Evolutionary conservation across 257 asterid genomes (phyloP).

Genomic region (Misopates orontium): DNA sequence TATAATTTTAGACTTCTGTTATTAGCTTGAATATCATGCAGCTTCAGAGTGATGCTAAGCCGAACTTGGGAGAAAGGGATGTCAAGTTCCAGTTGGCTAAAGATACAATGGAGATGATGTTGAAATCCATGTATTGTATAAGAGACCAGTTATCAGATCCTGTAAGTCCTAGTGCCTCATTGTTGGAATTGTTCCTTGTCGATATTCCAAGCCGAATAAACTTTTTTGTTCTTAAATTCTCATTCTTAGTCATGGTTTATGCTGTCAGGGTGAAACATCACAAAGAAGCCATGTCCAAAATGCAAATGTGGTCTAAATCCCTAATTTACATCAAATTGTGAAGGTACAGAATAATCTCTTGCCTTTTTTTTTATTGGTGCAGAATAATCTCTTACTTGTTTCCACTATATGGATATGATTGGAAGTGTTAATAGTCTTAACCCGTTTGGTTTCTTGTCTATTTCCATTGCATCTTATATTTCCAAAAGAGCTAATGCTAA

Average conservation of each 20-base stretch:
- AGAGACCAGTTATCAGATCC: constrained; percentile 43
- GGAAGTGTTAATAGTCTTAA: background rate
- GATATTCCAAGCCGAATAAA: background rate
- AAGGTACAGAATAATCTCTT: constrained; percentile 27
- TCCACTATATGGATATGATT: background rate
- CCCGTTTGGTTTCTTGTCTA: background rate
- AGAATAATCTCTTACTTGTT: background rate
- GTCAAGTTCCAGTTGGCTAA: constrained; percentile 53
- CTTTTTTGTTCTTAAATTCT: background rate
- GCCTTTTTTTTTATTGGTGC: too few species aligned
- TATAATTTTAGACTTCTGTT: constrained; percentile 17
- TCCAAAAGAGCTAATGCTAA: too few species aligned
- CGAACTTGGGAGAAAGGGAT: constrained; percentile 35
- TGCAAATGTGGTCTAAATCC: constrained; percentile 28
- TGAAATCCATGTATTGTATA: constrained; percentile 58
- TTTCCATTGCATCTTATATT: too few species aligned
- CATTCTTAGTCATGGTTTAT: constrained; percentile 7
- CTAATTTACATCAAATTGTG: constrained; percentile 2
- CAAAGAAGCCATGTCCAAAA: constrained; percentile 18
- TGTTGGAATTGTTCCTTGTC: constrained; percentile 14
- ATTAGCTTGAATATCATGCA: constrained; percentile 26
- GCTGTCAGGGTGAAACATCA: constrained; percentile 41
- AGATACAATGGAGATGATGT: constrained; percentile 61
- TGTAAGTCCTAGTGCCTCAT: constrained; percentile 32
- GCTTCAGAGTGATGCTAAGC: constrained; percentile 44